A percentile compares a stretch with the other conserved stretches of the same genome.
Conservation (phyloP, 2,329 filamentous ascomycete genomes). For the Mycogone perniciosa region DNA sequence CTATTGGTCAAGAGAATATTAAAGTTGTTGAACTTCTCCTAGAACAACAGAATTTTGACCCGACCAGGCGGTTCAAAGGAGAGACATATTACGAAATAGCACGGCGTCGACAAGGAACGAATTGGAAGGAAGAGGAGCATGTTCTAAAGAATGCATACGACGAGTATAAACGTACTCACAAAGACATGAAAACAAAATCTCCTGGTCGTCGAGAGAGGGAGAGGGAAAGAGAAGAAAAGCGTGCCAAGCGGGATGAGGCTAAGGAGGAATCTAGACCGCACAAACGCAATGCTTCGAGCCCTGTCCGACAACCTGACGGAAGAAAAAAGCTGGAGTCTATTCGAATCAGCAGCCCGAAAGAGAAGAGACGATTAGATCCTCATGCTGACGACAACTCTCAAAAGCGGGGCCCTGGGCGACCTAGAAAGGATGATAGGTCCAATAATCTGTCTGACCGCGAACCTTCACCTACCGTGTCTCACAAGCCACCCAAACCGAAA, state of each 20-base stretch:
- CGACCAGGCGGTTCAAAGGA: constrained; percentile 68
- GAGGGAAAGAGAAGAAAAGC: constrained; percentile 38
- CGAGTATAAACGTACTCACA: constrained; percentile 49
- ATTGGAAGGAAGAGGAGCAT: constrained; percentile 83
- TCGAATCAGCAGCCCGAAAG: constrained; percentile 40
- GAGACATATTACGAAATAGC: constrained; percentile 85
- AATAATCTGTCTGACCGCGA: constrained; percentile 48
- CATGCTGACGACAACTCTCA: constrained; percentile 42
- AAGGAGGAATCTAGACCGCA: constrained; percentile 38
- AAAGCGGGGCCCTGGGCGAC: constrained; percentile 47
- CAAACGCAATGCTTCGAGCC: constrained; percentile 45
- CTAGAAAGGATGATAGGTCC: constrained; percentile 50
- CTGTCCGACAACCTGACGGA: constrained; percentile 40
- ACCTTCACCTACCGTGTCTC: constrained; percentile 39
- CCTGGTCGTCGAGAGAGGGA: constrained; percentile 39
- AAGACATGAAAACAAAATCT: constrained; percentile 46
- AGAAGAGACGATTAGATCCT: constrained; percentile 42
- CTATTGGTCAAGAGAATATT: constrained; percentile 83
- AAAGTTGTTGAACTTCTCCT: constrained; percentile 77
- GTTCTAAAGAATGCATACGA: constrained; percentile 72
- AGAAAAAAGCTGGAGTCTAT: constrained; percentile 36
- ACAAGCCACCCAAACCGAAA: constrained; percentile 46
- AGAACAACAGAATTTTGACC: constrained; percentile 72
- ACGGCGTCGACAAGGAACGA: constrained; percentile 71
- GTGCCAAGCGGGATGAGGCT: constrained; percentile 36